Conservation (phyloP, 2,329 filamentous ascomycete genomes). For the Colletotrichum neosansevieriae region DNA sequence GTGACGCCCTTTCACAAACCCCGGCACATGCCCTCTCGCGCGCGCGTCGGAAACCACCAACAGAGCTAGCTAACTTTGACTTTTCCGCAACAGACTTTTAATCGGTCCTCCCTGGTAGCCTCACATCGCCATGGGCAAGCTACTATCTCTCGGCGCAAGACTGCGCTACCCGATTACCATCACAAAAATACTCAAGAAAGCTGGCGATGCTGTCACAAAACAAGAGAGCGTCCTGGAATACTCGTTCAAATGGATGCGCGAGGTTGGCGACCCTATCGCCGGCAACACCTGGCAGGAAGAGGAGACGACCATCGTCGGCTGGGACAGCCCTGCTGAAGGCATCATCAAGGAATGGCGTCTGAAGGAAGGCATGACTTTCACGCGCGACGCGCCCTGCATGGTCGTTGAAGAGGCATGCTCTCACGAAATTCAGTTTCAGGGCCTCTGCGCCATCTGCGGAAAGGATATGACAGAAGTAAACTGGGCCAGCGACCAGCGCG, state of each 20-base stretch:
- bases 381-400: conserved; percentile 69
- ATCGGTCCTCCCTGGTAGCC: conserved; percentile 20
- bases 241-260: conserved; percentile 83
- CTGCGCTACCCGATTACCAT: conserved; percentile 95
- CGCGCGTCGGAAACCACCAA: background rate
- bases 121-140: conserved; percentile 56
- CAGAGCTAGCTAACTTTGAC: conserved; percentile 15
- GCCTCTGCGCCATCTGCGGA: conserved; percentile 91
- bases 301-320: conserved; percentile 79
- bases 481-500: conserved; percentile 83
- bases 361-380: conserved; percentile 72
- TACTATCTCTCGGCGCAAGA: conserved; percentile 67
- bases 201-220: conserved; percentile 80
- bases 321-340: conserved; percentile 87
- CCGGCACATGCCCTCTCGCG: background rate
- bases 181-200: conserved; percentile 82
- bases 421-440: conserved; percentile 91
- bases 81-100: conserved; percentile 18
- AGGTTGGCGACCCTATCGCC: conserved; percentile 75
- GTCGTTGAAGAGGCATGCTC: conserved; percentile 91
- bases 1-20: background rate
- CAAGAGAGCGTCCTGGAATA: conserved; percentile 87
- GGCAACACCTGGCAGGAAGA: conserved; percentile 73
- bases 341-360: conserved; percentile 83
- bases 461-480: conserved; percentile 94